These are phyloP conservation scores for Rhipidocladum racemiflorum DNA, from an alignment of 176 grass and related monocot species.

Conservation along the genomic window DNA sequence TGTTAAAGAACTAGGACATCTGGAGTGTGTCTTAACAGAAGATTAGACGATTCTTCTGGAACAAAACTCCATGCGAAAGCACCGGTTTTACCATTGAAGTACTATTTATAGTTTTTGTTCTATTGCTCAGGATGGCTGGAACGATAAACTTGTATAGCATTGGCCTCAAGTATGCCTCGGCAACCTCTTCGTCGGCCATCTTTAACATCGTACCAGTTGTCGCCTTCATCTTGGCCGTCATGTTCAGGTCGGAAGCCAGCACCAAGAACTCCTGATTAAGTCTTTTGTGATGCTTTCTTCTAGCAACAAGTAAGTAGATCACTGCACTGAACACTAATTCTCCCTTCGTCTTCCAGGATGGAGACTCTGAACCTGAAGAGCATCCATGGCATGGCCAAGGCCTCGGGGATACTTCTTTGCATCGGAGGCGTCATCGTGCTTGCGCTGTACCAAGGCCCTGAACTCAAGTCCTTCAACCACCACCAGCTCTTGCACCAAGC, in stretches of 20 bases:
- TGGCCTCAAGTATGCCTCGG: slow-evolving; percentile 61
- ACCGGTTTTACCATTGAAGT: neutral
- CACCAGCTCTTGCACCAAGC: slow-evolving; percentile 35
- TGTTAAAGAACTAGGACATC: neutral
- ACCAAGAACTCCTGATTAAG: neutral
- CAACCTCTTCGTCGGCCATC: slow-evolving; percentile 66
- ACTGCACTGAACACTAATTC: neutral
- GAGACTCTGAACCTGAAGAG: slow-evolving; percentile 64
- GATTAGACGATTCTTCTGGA: neutral
- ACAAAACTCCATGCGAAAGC: neutral
- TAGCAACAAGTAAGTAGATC: neutral
- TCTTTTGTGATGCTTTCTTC: neutral
- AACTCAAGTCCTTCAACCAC: slow-evolving; percentile 55
- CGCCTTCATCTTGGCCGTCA: slow-evolving; percentile 73
- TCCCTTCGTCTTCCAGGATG: slow-evolving; percentile 27
- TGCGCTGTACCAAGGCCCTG: slow-evolving; percentile 63
- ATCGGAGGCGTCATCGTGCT: slow-evolving; percentile 55
- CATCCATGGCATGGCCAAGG: slow-evolving; percentile 53
- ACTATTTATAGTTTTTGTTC: neutral
- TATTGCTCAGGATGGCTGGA: slow-evolving; percentile 50
- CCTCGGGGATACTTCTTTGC: slow-evolving; percentile 51
- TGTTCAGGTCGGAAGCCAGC: slow-evolving; percentile 45
- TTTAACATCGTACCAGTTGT: slow-evolving; percentile 77
- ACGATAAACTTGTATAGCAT: slow-evolving; percentile 65
- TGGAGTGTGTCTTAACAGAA: neutral